phyloP scores from a whole-genome alignment of 257 asterid species.

The Primulina eburnea region DNA sequence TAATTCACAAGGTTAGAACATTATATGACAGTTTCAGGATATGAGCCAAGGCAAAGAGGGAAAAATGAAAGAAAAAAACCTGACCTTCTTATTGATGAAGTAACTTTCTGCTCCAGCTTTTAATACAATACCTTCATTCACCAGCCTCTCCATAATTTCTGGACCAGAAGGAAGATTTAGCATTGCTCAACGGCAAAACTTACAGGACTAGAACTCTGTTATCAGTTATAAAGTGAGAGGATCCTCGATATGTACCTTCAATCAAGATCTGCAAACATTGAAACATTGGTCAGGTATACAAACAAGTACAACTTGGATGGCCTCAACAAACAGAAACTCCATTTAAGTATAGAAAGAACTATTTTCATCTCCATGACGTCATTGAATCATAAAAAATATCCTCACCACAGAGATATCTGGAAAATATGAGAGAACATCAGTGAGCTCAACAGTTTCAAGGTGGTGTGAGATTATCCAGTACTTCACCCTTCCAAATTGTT shows the following conservation, averaged over 20 bases:
- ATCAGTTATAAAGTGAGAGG: constrained; percentile 24
- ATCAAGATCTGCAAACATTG: constrained; percentile 56
- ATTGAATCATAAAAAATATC: constrained; percentile 18
- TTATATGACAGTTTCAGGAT: constrained; percentile 15
- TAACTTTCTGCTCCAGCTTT: constrained; percentile 56
- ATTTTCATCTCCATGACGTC: constrained; percentile 5
- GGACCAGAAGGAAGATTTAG: constrained; percentile 29
- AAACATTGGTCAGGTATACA: constrained; percentile 21
- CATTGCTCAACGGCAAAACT: constrained; percentile 20
- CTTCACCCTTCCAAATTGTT: constrained; percentile 61
- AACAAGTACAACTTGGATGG: constrained; percentile 12
- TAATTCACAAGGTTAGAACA: constrained; percentile 25
- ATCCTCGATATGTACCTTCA: constrained; percentile 62
- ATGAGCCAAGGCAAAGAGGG: constrained; percentile 3
- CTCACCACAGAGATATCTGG: constrained; percentile 83
- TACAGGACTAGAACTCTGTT: constrained; percentile 16
- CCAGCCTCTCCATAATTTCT: constrained; percentile 78
- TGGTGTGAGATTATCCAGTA: constrained; percentile 77
- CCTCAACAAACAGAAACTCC: not conserved
- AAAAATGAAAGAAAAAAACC: not conserved
- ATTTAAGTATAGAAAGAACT: not conserved
- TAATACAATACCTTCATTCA: constrained; percentile 53
- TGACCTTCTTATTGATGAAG: constrained; percentile 59
- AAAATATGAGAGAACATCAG: constrained; percentile 69
- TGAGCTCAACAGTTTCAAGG: constrained; percentile 61